Base-by-base conservation (phyloP, 192 early-diverging fungal genomes). In the Backusella macrospora region DNA sequence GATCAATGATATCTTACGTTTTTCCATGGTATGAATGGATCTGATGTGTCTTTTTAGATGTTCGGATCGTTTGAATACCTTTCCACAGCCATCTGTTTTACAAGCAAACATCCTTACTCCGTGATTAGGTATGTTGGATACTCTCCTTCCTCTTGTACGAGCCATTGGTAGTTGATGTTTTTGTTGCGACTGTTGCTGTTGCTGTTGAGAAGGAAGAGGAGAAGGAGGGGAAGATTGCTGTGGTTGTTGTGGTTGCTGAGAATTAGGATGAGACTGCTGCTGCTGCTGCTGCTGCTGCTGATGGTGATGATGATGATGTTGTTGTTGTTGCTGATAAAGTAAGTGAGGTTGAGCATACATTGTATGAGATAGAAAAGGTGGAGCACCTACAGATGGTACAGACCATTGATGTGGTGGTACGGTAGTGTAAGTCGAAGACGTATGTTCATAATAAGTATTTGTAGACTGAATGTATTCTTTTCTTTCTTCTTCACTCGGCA, bases 1-100 rank as follows among this genome's bases (percentile, higher is more conserved):
- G 26, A 6, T 38, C 6, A 6, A 18, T 46, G 5, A 45, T 43
- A 80, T 85, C 16, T 84, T 84, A 88, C 87, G 87, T 82, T 86
- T 84, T 70, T 88, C 85, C 47, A 85, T 77, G 2, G 87, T 88
- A 47, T 88, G 87, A 69, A 88, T 88, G 46, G 85, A 86, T 52
- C 85, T 79, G 65, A 86, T 81, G 45, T 88, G 87, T 55, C 87
- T 74, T 73, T 88, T 88, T 16, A 88, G 73, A 71, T 88, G 87
- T 68, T 88, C 87, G 6, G 87, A 88, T 23, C 87, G 46, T 73
- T 88, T 88, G 39, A 88, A 88, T 42, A 88, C 76, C 70, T 86
- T 85, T 37, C 87, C 87, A 73, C 87, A 88, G 14, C 81, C 85
- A 13, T 82, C 82, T 39, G 80, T 78, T 42, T 79, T 79, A 73